These are phyloP conservation scores for Starmerella floricola DNA, from an alignment of 805 yeast species.

Conservation along the genomic window DNA sequence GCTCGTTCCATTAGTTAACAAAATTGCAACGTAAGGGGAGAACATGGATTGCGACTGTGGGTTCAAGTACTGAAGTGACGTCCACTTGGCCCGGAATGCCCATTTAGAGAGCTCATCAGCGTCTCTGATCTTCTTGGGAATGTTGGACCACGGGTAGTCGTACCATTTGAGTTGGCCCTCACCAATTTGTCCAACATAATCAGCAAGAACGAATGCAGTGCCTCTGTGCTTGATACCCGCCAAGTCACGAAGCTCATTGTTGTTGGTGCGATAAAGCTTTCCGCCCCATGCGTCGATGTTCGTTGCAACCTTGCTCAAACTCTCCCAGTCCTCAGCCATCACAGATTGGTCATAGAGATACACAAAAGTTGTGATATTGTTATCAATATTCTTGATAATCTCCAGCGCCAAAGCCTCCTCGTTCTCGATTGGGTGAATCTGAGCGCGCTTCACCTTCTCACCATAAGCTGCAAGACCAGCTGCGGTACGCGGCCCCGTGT, in stretches of 20 bases:
- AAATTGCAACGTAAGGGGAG: constrained; percentile 14
- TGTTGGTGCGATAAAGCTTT: constrained; percentile 17
- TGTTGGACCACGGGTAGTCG: constrained; percentile 15
- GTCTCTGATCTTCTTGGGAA: constrained; percentile 20
- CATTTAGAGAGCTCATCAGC: constrained; percentile 12
- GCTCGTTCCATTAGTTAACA: constrained; percentile 2
- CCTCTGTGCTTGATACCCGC: constrained; percentile 20
- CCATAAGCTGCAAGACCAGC: constrained; percentile 30
- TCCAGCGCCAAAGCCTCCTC: constrained; percentile 21
- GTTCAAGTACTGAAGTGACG: constrained; percentile 10
- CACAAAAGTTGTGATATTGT: constrained; percentile 27
- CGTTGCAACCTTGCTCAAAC: constrained; percentile 28
- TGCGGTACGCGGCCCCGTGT: constrained; percentile 26
- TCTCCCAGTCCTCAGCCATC: constrained; percentile 31
- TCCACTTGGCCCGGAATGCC: constrained; percentile 17
- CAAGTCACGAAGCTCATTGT: constrained; percentile 11
- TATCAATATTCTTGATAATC: constrained; percentile 19
- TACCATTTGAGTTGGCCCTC: constrained; percentile 12
- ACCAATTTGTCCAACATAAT: constrained; percentile 3
- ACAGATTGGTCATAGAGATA: constrained; percentile 32
- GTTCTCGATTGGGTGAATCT: constrained; percentile 24
- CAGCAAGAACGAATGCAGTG: constrained; percentile 16
- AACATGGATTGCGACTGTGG: constrained; percentile 8
- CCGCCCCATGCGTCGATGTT: constrained; percentile 15
- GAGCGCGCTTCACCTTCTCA: constrained; percentile 21